These are phyloP conservation scores for Pleurotus tuber-regium DNA, from an alignment of 768 basidiomycete species.

Conservation along the genomic window DNA sequence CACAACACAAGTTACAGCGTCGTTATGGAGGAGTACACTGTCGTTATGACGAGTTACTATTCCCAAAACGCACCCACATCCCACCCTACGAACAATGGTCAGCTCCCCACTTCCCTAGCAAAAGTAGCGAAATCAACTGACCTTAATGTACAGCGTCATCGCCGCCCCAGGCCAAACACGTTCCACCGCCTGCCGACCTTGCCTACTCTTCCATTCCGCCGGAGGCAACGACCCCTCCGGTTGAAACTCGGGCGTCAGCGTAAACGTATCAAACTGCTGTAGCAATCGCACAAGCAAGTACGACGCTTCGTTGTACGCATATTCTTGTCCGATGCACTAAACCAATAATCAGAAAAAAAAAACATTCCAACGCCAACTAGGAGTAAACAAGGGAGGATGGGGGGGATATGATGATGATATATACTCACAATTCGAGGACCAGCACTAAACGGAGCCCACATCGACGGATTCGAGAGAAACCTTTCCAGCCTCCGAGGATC, in stretches of 20 bases:
- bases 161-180: slow-evolving; percentile 61
- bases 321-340: slow-evolving; percentile 72
- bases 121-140: slow-evolving; percentile 24
- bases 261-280: slow-evolving; percentile 61
- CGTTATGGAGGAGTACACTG: too few species aligned
- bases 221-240: slow-evolving; percentile 64
- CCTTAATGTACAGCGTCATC: slow-evolving; percentile 67
- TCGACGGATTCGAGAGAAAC: slow-evolving; percentile 58
- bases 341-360: neutral
- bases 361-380: neutral
- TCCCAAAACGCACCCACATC: slow-evolving; percentile 53
- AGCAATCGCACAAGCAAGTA: slow-evolving; percentile 68
- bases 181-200: slow-evolving; percentile 53
- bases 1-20: too few species aligned
- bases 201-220: slow-evolving; percentile 47
- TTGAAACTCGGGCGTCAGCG: slow-evolving; percentile 59
- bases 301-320: slow-evolving; percentile 75
- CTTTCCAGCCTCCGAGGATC: slow-evolving; percentile 48
- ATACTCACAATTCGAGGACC: slow-evolving; percentile 56
- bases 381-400: neutral
- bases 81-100: slow-evolving; percentile 43
- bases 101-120: slow-evolving; percentile 9
- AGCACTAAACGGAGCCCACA: slow-evolving; percentile 73
- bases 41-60: too few species aligned
- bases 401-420: neutral